Evolutionary conservation across 2,329 filamentous ascomycete species (phyloP), one percentile per base, ranked within the genome.

Genomic region (Alternaria ventricosa): DNA sequence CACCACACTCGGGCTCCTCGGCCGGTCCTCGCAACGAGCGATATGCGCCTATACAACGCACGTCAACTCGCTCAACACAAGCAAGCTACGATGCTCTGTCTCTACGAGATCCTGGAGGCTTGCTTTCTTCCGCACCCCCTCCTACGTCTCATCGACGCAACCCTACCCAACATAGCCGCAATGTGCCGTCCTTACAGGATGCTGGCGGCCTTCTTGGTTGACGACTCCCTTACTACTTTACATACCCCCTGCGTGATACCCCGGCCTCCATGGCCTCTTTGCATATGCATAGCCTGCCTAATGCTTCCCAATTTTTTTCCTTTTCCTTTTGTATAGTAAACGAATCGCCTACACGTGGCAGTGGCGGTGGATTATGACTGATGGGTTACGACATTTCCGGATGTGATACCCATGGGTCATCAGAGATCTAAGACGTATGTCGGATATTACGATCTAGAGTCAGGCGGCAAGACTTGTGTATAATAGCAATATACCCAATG

Each of bases 161-260:
- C 45, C 30, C 67, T 23, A 75, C 75, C 15, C 64, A 73, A 27
- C 69, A 63, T 44, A 72, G 68, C 60, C 65, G 70, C 33, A 66
- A 74, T 20, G 60, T 70, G 12, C 74, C 75, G 11, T 73, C 71
- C 4, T 55, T 79, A 57, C 73, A 77, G 62, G 77, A 80, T 46
- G 71, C 74, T 6, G 77, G 76, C 43, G 76, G 74, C 46, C 70
- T 79, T 9, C 74, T 79, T 58, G 72, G 71, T 43, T 67, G 60
- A 54, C 30, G 55, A 33, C 61, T 30, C 60, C 22, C 50, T 43
- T 66, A 65, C 57, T 65, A 62, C 63, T 43, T 64, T 54, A 45
- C 51, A 22, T 53, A 65, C 49, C 25, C 68, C 66, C 45, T 65
- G 65, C 63, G 65, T 78, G 76, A 80, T 80, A 80, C 76, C 78